phyloP scores from a whole-genome alignment of 805 yeast species.

The Blastobotrys parvus region DNA sequence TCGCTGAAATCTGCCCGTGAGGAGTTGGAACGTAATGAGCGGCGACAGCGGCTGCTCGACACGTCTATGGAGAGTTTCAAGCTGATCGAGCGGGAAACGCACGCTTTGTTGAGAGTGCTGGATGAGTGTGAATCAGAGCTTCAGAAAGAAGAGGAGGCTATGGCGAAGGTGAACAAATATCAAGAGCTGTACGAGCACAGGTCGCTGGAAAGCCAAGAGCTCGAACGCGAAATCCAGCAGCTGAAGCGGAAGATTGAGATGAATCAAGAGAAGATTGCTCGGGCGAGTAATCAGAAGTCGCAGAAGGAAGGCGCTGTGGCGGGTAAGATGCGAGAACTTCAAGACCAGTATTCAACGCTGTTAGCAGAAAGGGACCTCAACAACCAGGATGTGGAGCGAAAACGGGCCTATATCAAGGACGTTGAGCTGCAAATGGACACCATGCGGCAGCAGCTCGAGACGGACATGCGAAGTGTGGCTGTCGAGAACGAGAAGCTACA shows the following conservation, averaged over 20 bases:
- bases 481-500: conserved; percentile 47
- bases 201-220: conserved; percentile 32
- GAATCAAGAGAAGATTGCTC: conserved; percentile 40
- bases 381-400: conserved; percentile 41
- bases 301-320: conserved; percentile 38
- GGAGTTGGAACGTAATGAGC: conserved; percentile 36
- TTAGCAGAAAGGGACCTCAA: conserved; percentile 38
- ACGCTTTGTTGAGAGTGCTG: conserved; percentile 34
- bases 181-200: conserved; percentile 36
- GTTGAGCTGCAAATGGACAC: conserved; percentile 35
- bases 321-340: conserved; percentile 36
- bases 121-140: conserved; percentile 45
- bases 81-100: conserved; percentile 40
- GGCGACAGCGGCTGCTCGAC: conserved; percentile 41
- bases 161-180: conserved; percentile 31
- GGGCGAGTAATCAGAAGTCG: conserved; percentile 36
- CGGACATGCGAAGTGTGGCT: conserved; percentile 46
- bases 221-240: conserved; percentile 38
- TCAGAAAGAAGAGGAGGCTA: conserved; percentile 35
- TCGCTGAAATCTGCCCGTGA: conserved; percentile 36
- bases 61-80: conserved; percentile 52
- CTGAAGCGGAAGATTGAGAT: conserved; percentile 42
- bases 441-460: conserved; percentile 38
- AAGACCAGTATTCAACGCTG: conserved; percentile 39
- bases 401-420: conserved; percentile 39